A percentile compares a stretch with the other conserved stretches of the same genome.
Conservation (phyloP, 345 rosid species). For the Populus simonii region DNA sequence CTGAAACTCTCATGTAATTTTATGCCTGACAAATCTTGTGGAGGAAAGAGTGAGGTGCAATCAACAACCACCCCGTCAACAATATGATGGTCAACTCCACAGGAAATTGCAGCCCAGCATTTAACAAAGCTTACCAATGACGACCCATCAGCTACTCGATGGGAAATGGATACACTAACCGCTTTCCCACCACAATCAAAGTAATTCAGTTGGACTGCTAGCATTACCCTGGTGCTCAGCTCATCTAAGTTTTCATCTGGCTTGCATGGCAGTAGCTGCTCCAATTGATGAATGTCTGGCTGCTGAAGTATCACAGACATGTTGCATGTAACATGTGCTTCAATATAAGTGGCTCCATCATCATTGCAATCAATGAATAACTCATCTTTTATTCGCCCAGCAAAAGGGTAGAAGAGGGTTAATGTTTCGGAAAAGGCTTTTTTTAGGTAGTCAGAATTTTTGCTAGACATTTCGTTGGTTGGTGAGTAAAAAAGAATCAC, state of each 20-base stretch:
- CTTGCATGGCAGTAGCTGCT: conserved; percentile 3
- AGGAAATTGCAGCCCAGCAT: conserved; percentile 2
- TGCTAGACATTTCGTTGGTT: neutral
- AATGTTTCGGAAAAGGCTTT: conserved; percentile 4
- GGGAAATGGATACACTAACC: conserved; percentile 13
- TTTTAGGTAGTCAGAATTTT: conserved; percentile 1
- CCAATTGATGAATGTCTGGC: neutral
- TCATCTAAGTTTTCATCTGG: neutral
- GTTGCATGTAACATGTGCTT: neutral
- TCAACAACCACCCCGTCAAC: conserved; percentile 7
- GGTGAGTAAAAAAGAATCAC: conserved; percentile 6
- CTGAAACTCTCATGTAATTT: neutral
- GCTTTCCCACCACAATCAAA: conserved; percentile 25
- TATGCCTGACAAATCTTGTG: conserved; percentile 1
- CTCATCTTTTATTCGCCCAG: neutral
- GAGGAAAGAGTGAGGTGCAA: conserved; percentile 29
- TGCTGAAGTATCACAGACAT: conserved; percentile 7
- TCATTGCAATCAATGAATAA: conserved; percentile 16
- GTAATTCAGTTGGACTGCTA: conserved; percentile 8
- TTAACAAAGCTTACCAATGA: conserved; percentile 5
- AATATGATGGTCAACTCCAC: neutral
- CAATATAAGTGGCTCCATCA: neutral
- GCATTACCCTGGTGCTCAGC: neutral
- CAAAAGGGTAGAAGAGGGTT: conserved; percentile 10
- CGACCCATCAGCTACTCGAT: conserved; percentile 15